Percentiles rank a stretch among this genome's conserved stretches.
Conservation (phyloP, 2,329 filamentous ascomycete genomes). For the Drechmeria coniospora region DNA sequence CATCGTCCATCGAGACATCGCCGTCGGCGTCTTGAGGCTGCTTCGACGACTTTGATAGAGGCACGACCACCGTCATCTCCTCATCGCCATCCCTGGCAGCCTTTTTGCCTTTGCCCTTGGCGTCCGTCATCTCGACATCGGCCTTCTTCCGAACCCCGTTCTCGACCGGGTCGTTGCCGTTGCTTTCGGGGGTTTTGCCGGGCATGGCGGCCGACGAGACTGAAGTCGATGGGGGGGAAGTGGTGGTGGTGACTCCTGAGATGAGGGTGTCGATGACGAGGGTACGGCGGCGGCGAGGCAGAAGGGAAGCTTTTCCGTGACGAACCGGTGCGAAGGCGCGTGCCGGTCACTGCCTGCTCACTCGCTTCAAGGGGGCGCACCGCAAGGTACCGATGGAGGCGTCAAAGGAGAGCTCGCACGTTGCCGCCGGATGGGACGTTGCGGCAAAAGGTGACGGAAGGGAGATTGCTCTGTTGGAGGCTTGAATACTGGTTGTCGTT, state of each 20-base stretch:
- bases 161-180: conserved; percentile 54
- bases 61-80: conserved; percentile 71
- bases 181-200: conserved; percentile 57
- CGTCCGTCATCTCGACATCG: conserved; percentile 58
- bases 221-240: background rate
- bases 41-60: conserved; percentile 50
- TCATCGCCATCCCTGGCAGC: conserved; percentile 50
- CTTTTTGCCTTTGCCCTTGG: conserved; percentile 54
- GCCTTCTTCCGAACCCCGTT: conserved; percentile 48
- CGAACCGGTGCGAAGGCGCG: background rate
- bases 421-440: background rate
- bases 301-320: background rate
- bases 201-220: conserved; percentile 35
- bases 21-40: conserved; percentile 46
- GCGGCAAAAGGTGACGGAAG: background rate
- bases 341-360: background rate
- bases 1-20: conserved; percentile 56
- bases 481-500: background rate
- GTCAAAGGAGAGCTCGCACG: background rate
- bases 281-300: background rate
- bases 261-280: background rate
- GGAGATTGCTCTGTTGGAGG: background rate
- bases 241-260: conserved; percentile 1
- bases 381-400: too few relatives aligned
- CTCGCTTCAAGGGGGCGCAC: too few relatives aligned